These are phyloP conservation scores for Fusarium sp. DNA, from an alignment of 2,329 filamentous ascomycete species.

Conservation along the genomic window DNA sequence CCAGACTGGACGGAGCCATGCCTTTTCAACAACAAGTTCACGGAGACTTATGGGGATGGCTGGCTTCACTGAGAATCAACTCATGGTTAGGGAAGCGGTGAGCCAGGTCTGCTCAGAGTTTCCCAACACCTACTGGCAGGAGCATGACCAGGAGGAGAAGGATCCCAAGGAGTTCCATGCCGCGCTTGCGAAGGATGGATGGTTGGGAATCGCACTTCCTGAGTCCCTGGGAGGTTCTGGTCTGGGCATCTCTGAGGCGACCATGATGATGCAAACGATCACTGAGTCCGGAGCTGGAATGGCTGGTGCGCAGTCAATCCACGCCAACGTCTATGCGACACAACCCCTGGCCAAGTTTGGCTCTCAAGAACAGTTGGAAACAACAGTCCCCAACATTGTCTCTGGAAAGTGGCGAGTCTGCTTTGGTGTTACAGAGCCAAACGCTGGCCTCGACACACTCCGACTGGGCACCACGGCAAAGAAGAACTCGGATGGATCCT, in stretches of 20 bases:
- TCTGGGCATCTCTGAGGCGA: conserved; percentile 83
- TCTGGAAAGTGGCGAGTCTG: conserved; percentile 78
- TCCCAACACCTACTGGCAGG: conserved; percentile 81
- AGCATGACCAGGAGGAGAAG: conserved; percentile 75
- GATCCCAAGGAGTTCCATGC: conserved; percentile 83
- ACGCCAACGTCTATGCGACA: conserved; percentile 79
- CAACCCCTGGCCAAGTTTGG: conserved; percentile 81
- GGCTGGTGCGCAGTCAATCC: conserved; percentile 73
- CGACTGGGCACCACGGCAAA: conserved; percentile 74
- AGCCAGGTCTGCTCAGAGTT: conserved; percentile 76
- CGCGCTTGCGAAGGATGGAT: conserved; percentile 79
- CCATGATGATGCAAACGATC: conserved; percentile 89
- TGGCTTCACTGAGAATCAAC: conserved; percentile 78
- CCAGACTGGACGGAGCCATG: background rate
- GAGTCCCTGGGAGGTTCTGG: conserved; percentile 80
- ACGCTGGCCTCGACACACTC: conserved; percentile 82
- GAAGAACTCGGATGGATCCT: conserved; percentile 65
- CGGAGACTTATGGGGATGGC: conserved; percentile 74
- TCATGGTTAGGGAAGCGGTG: conserved; percentile 78
- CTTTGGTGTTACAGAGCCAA: conserved; percentile 88
- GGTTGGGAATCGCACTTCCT: conserved; percentile 84
- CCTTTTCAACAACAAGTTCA: conserved; percentile 52
- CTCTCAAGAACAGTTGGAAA: conserved; percentile 70
- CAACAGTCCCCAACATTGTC: conserved; percentile 77
- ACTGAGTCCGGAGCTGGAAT: conserved; percentile 83